Evolutionary conservation across 345 rosid genomes (phyloP).

Genomic region (Acer saccharum): DNA sequence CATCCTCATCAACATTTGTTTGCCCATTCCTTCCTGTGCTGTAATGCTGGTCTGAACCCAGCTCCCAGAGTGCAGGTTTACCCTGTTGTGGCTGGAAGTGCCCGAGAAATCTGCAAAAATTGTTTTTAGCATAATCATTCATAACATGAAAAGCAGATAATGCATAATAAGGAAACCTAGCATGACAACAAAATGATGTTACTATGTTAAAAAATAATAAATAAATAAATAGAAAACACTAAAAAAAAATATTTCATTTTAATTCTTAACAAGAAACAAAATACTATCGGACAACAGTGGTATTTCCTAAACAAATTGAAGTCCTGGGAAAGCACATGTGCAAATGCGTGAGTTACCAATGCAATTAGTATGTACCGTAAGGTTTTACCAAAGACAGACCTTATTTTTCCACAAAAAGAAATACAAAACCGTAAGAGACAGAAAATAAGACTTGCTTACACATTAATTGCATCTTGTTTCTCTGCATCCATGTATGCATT

Average conservation of each 20-base stretch:
- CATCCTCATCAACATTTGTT: constrained; percentile 54
- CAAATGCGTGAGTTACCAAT: neutral
- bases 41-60: constrained; percentile 59
- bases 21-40: constrained; percentile 60
- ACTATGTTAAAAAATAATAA: too few species aligned
- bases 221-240: neutral
- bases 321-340: neutral
- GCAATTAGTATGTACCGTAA: neutral
- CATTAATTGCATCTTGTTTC: constrained; percentile 90
- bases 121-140: constrained; percentile 8
- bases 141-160: constrained; percentile 12
- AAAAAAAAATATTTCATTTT: neutral
- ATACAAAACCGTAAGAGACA: constrained; percentile 6
- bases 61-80: constrained; percentile 81
- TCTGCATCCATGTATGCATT: constrained; percentile 95
- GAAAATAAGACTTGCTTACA: constrained; percentile 55
- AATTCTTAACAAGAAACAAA: neutral
- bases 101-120: constrained; percentile 81
- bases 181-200: neutral
- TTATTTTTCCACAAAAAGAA: neutral
- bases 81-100: constrained; percentile 77
- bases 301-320: neutral
- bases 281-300: neutral
- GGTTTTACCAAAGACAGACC: constrained; percentile 2
- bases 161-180: constrained; percentile 4